Conservation (phyloP, 1,139 yeast species). For the Suhomyces chickasaworum region DNA sequence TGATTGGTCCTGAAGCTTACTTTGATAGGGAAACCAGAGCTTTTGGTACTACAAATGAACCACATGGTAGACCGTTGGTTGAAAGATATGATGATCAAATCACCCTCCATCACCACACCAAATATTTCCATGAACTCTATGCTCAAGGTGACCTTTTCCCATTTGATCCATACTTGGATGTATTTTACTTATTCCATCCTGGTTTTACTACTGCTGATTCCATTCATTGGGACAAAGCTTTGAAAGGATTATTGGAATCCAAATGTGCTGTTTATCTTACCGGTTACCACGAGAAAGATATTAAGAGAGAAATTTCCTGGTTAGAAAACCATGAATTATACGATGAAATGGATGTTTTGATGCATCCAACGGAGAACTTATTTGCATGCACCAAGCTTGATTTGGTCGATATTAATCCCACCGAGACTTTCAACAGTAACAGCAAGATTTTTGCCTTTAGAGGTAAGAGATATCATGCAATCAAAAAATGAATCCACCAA, state of each 20-base stretch:
- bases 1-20: conserved; percentile 90
- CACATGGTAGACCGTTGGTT: conserved; percentile 61
- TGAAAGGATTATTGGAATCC: conserved; percentile 85
- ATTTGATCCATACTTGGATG: conserved; percentile 93
- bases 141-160: conserved; percentile 95
- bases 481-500: conserved; percentile 38
- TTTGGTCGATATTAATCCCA: conserved; percentile 86
- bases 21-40: conserved; percentile 57
- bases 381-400: conserved; percentile 93
- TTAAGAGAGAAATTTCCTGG: conserved; percentile 71
- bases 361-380: conserved; percentile 70
- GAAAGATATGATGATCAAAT: conserved; percentile 76
- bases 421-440: conserved; percentile 90
- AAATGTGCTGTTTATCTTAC: conserved; percentile 92
- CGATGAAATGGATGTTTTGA: conserved; percentile 77
- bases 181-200: conserved; percentile 92
- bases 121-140: conserved; percentile 87
- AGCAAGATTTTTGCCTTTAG: conserved; percentile 87
- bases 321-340: conserved; percentile 58
- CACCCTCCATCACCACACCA: conserved; percentile 79
- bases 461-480: conserved; percentile 95
- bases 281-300: conserved; percentile 81
- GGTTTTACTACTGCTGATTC: conserved; percentile 87
- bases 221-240: conserved; percentile 76
- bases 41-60: conserved; percentile 40